Base-by-base conservation (phyloP, 805 yeast genomes). In the Cyberlindnera euphorbiiphila region DNA sequence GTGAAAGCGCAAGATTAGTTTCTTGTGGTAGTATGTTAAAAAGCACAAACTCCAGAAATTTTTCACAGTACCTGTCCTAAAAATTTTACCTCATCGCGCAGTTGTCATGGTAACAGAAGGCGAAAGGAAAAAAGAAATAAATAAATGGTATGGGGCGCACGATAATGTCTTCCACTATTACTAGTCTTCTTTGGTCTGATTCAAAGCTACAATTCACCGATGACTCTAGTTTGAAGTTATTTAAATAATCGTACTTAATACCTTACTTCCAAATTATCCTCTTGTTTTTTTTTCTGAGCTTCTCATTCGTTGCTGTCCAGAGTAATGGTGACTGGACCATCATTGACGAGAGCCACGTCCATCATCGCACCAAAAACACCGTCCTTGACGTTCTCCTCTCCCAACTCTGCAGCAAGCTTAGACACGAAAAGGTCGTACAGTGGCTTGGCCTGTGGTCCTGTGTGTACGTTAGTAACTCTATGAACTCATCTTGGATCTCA, bases 281-380 rank as follows among this genome's bases (percentile, higher is more conserved):
- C 6, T 25, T 25, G 13, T 25, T 25, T 12, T 25, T 12, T 9
- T 25, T 12, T 25, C n/a, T 12, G 14, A 27, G 21, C 11, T 6
- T 16, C 17, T 37, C 38, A 52, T 8, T 52, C 54, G 22, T 48
- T 45, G 10, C 91, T 82, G 56, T 89, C 96, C 65, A 83, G 73
- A 15, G 81, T 73, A 22, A 91, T 81, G 0, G 98, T 91, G 1
- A 85, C 87, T 0, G 98, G 98, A 1, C 98, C 98, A 52, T 91
- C 97, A 54, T 93, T 93, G 11, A 81, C 77, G 43, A 91, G 61
- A 1, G 73, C 72, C 12, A 94, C 96, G 46, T 86, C 95, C 98
- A 93, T 93, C 96, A 91, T 85, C 9, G 91, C 98, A 0, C 98
- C 98, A 57, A 93, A 93, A 38, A 76, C 68, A 3, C 98, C 98